Conservation (phyloP, 805 yeast genomes). For the Candida endomychidarum region DNA sequence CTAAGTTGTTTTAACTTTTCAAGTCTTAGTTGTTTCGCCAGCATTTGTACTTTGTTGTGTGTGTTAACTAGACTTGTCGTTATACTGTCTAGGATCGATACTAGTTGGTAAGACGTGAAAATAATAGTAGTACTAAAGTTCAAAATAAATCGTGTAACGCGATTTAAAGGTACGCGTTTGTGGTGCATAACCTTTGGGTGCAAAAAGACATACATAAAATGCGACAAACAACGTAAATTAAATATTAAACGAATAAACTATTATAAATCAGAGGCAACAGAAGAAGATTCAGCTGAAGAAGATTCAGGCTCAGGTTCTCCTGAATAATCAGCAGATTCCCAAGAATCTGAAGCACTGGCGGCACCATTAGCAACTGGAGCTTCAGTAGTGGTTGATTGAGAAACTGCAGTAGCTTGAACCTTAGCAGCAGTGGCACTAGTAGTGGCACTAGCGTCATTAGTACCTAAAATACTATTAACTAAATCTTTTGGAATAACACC, state of each 20-base stretch:
- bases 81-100: background rate
- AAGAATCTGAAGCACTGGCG: too few relatives aligned
- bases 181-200: background rate
- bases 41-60: too few relatives aligned
- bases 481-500: slow-evolving; percentile 21
- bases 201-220: too few relatives aligned
- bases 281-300: too few relatives aligned
- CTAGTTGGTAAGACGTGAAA: background rate
- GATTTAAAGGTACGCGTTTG: slow-evolving; percentile 1
- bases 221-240: too few relatives aligned
- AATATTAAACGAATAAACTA: too few relatives aligned
- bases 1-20: slow-evolving; percentile 17
- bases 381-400: too few relatives aligned
- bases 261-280: too few relatives aligned
- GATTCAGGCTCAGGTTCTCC: too few relatives aligned
- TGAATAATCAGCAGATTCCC: too few relatives aligned
- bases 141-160: slow-evolving; percentile 1
- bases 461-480: slow-evolving; percentile 7
- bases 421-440: background rate
- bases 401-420: background rate
- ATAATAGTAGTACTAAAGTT: background rate
- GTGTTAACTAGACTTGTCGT: too few relatives aligned
- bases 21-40: slow-evolving; percentile 30
- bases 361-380: too few relatives aligned
- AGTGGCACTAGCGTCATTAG: background rate